Evolutionary conservation across 768 basidiomycete genomes (phyloP).

Genomic region (Suillus luteus): DNA sequence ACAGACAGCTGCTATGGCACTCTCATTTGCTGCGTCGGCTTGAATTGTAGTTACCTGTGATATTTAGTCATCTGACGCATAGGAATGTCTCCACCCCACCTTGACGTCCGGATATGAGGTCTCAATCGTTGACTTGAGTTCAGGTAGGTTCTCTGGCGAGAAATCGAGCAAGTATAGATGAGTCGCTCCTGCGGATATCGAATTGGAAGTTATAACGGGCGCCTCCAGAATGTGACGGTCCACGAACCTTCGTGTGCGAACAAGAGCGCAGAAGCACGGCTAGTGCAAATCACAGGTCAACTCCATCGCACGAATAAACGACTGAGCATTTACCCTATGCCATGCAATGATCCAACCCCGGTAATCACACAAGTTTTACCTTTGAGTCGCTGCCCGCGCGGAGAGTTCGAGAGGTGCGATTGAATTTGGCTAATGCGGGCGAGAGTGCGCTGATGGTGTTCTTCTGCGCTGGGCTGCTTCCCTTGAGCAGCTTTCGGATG

Average conservation of each 20-base stretch:
- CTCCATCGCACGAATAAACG: constrained; percentile 13
- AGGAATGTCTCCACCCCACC: constrained; percentile 39
- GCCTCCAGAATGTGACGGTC: constrained; percentile 9
- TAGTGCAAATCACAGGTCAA: constrained; percentile 29
- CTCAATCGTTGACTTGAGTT: constrained; percentile 69
- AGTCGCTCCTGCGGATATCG: constrained; percentile 56
- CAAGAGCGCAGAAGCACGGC: constrained; percentile 69
- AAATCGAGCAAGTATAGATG: constrained; percentile 81
- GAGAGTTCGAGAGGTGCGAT: constrained; percentile 57
- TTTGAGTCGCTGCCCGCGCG: constrained; percentile 58
- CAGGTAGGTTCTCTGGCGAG: constrained; percentile 63
- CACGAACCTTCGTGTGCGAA: constrained; percentile 78
- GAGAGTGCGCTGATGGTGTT: constrained; percentile 60
- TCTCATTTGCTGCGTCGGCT: constrained; percentile 84
- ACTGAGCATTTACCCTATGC: constrained; percentile 71
- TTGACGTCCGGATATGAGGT: constrained; percentile 75
- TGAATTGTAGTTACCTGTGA: constrained; percentile 73
- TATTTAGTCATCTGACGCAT: constrained; percentile 5
- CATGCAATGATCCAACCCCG: constrained; percentile 82
- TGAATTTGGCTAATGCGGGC: constrained; percentile 69
- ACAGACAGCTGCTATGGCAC: constrained; percentile 67
- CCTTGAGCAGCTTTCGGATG: constrained; percentile 12
- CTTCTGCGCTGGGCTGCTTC: constrained; percentile 37
- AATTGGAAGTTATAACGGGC: constrained; percentile 7
- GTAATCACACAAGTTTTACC: constrained; percentile 88